Base-by-base conservation (phyloP, 257 asterid species). In the Solanum gandarillasii region DNA sequence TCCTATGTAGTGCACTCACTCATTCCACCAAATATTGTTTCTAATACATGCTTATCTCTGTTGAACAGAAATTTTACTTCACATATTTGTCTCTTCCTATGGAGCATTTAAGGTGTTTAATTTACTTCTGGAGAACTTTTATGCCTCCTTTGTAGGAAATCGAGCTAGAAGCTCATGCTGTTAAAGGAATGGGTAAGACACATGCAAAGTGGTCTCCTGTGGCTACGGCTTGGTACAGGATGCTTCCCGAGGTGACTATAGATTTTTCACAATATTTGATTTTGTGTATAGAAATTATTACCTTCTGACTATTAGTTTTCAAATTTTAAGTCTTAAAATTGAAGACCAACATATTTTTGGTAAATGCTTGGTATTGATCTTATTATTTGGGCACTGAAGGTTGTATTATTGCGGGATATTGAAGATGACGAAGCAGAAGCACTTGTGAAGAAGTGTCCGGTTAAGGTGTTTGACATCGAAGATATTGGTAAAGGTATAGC, bases 141-240 rank as follows among this genome's bases (percentile, higher is more conserved):
- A 73, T 87, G 85, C 70, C 85, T 60, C 58, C 55, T 89, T 52
- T 89, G 79, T 92, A 97, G 99, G 99, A 95, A 93, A 95, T 97
- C 75, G 99, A 97, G 88, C 92, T 97, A 88, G 99, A 97, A 94
- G 99, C 97, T 3, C 99, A 95, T 94, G 98, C 98, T 89, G 98
- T 95, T 87, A 97, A 97, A 91, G 99, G 99, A 89, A 81, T 94
- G 90, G 99, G 99, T 67, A 96, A 94, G 93, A 94, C 96, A 4
- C 99, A 97, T 87, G 99, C 99, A 58, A 97, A 97, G 91, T 97
- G 99, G 99, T 97, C 99, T 34, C 98, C 99, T 62, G 98, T 97
- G 86, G 99, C 98, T 87, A 97, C 99, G 82, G 95, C 99, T 81
- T 96, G 99, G 99, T 96, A 96, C 91, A 96, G 98, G 91, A 95